A percentile compares a stretch with the other conserved stretches of the same genome.
These are phyloP conservation scores for Oryza punctata DNA, from an alignment of 176 grass and related monocot species.

Conservation along the genomic window DNA sequence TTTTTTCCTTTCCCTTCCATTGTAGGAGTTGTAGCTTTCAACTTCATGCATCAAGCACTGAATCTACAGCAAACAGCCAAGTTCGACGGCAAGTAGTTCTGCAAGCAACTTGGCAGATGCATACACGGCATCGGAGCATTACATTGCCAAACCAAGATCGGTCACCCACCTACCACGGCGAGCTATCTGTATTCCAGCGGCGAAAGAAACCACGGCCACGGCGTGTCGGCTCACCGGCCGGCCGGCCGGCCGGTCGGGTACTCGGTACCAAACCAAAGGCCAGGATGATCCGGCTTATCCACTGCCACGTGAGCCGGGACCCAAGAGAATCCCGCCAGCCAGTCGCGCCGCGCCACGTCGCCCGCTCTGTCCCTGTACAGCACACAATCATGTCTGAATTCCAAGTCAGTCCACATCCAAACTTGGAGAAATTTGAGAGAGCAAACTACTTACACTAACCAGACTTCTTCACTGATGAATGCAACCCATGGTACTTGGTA, in stretches of 20 bases:
- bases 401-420: constrained; percentile 44
- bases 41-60: too few species aligned
- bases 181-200: neutral
- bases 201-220: neutral
- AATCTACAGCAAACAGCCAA: too few species aligned
- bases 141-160: neutral
- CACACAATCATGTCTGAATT: constrained; percentile 6
- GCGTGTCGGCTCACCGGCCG: neutral
- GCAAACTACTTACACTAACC: neutral
- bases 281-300: constrained; percentile 37
- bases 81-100: too few species aligned
- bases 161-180: neutral
- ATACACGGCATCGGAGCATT: neutral
- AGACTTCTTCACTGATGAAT: neutral
- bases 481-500: neutral
- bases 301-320: constrained; percentile 40
- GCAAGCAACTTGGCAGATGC: too few species aligned
- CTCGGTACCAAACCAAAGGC: neutral
- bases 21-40: too few species aligned
- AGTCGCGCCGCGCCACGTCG: neutral
- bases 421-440: constrained; percentile 4
- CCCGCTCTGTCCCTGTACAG: neutral
- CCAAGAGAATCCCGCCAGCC: constrained; percentile 41
- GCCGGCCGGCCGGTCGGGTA: neutral
- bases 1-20: too few species aligned